Conservation (phyloP, 2,329 filamentous ascomycete species). For the Xylaria arbuscula region DNA sequence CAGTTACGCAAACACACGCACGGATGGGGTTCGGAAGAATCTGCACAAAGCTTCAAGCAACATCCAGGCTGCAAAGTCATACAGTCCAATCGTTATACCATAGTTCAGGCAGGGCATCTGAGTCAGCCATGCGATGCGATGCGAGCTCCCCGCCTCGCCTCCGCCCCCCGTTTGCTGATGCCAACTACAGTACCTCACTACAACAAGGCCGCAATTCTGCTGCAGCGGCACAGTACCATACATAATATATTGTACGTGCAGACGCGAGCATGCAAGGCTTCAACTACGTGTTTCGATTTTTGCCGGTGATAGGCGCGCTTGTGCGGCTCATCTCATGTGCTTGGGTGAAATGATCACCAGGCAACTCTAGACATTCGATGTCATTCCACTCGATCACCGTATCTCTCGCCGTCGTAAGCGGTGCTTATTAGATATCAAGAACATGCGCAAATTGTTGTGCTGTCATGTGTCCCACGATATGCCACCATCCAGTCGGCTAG, state of each 20-base stretch:
- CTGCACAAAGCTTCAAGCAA: neutral
- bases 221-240: slow-evolving; percentile 1
- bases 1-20: slow-evolving; percentile 14
- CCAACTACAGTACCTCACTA: neutral
- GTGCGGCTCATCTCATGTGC: slow-evolving; percentile 23
- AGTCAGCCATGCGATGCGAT: slow-evolving; percentile 21
- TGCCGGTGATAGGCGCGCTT: slow-evolving; percentile 9
- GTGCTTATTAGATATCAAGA: slow-evolving; percentile 11
- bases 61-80: slow-evolving; percentile 1
- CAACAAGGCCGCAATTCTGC: neutral
- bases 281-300: slow-evolving; percentile 8
- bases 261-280: slow-evolving; percentile 21
- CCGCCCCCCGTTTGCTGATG: neutral
- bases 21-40: slow-evolving; percentile 31
- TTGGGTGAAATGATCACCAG: slow-evolving; percentile 12
- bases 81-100: neutral
- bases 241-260: slow-evolving; percentile 7
- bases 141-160: neutral
- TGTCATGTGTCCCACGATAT: slow-evolving; percentile 33
- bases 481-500: slow-evolving; percentile 24
- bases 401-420: slow-evolving; percentile 2
- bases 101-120: slow-evolving; percentile 8
- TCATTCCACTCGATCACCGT: slow-evolving; percentile 21
- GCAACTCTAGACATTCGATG: slow-evolving; percentile 12
- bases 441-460: slow-evolving; percentile 15